Evolutionary conservation across 441 rosid genomes (phyloP), one percentile per base, ranked within the genome.

Genomic region (Codiaeum variegatum): DNA sequence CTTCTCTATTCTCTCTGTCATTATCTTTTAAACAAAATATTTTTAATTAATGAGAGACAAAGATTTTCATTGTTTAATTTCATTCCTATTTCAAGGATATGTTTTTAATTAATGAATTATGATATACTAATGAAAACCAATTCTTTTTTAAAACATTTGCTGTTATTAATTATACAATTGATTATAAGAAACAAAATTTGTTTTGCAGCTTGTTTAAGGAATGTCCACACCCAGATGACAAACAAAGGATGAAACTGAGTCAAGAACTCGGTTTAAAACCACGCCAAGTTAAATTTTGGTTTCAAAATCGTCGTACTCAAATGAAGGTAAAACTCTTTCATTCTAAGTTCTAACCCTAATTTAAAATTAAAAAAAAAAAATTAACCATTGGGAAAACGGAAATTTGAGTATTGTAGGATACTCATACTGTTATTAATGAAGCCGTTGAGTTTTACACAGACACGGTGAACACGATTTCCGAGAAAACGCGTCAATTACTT

Each of bases 241-340:
- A 92, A 76, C 98, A 92, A 77, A 88, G 97, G 81, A 77, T 78
- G 85, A 88, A 80, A 81, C 82, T 94, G 56, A 92, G 98, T 82
- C 88, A 87, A 44, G 98, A 94, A 2, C 92, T 94, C 29, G 95
- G 97, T 24, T 89, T 94, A 34, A 90, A 89, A 78, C 97, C 98
- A 47, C 91, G 97, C 51, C 97, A 94, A 83, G 97, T 94, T 78
- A 94, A 94, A 88, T 94, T 94, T 77, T 92, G 97, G 98, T 94
- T 92, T 82, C 98, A 94, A 83, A 94, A 92, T 79, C 90, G 95
- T 18, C 96, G 98, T 49, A 94, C 98, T 71, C 98, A 94, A 75
- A 83, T 89, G 91, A 94, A 94, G 97, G 98, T 94, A 42, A n/a
- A n/a, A 61, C 10, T 64, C 62, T 62, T 63, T 36, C 62, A n/a